phyloP scores from a whole-genome alignment of 78 protist species.

The Dictyostelium brefeldianum region DNA sequence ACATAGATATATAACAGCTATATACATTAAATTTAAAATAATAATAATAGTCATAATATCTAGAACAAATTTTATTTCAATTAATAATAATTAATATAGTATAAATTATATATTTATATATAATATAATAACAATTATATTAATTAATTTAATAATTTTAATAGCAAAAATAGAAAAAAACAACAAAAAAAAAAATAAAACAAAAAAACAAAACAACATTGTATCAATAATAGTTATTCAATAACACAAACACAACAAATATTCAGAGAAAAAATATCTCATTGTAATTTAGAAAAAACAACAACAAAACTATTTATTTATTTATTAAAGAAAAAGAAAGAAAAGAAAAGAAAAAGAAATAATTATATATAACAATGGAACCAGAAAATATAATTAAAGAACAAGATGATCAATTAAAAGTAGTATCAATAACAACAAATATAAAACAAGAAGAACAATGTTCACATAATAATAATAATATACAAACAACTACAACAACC shows the following conservation, averaged over 20 bases:
- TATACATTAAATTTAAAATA: too few species aligned
- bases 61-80: too few species aligned
- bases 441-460: background rate
- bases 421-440: background rate
- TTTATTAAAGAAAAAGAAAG: background rate
- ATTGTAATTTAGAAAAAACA: background rate
- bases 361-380: too few species aligned
- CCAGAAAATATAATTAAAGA: background rate
- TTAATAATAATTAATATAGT: too few species aligned
- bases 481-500: background rate
- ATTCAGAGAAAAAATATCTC: constrained; percentile 14
- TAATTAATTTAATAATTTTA: too few species aligned
- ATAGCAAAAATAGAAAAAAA: background rate
- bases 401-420: background rate
- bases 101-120: too few species aligned
- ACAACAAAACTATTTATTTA: background rate
- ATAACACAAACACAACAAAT: background rate
- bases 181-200: background rate
- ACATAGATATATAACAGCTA: too few species aligned
- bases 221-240: background rate
- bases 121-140: too few species aligned
- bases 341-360: background rate
- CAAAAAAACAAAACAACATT: background rate
- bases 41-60: too few species aligned
- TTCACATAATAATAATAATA: too few species aligned